A percentile compares a stretch with the other conserved stretches of the same genome.
Conservation (phyloP, 257 asterid species). For the Parsonsia alboflavescens region DNA sequence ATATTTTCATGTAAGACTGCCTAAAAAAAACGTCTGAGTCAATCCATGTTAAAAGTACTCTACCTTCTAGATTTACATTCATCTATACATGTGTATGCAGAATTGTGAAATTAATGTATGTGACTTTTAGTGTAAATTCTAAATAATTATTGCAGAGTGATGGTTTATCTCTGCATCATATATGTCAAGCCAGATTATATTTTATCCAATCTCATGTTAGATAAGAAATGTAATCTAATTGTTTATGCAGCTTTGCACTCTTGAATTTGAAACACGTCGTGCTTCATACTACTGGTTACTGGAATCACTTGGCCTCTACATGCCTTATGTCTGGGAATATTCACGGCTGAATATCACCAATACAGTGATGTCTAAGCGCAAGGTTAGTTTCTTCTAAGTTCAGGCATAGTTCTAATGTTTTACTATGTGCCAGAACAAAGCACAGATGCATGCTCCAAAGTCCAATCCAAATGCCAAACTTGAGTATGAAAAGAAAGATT, state of each 20-base stretch:
- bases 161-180: not conserved
- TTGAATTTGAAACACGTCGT: slow-evolving; percentile 91
- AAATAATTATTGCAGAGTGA: too few relatives aligned
- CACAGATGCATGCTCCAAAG: too few relatives aligned
- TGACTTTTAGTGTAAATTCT: not conserved
- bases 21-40: not conserved
- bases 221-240: slow-evolving; percentile 11
- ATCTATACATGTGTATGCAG: not conserved
- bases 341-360: slow-evolving; percentile 75
- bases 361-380: slow-evolving; percentile 95
- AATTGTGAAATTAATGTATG: not conserved
- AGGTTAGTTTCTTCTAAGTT: slow-evolving; percentile 38
- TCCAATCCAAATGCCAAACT: not conserved
- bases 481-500: not conserved
- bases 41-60: not conserved
- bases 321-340: slow-evolving; percentile 92
- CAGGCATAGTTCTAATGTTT: not conserved
- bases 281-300: slow-evolving; percentile 95
- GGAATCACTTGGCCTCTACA: slow-evolving; percentile 70
- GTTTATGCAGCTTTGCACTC: slow-evolving; percentile 72
- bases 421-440: not conserved
- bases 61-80: not conserved
- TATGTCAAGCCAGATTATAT: not conserved
- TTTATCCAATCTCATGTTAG: not conserved
- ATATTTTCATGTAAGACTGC: not conserved